Base-by-base conservation (phyloP, 805 yeast genomes). In the Metschnikowia cerradonensis region DNA sequence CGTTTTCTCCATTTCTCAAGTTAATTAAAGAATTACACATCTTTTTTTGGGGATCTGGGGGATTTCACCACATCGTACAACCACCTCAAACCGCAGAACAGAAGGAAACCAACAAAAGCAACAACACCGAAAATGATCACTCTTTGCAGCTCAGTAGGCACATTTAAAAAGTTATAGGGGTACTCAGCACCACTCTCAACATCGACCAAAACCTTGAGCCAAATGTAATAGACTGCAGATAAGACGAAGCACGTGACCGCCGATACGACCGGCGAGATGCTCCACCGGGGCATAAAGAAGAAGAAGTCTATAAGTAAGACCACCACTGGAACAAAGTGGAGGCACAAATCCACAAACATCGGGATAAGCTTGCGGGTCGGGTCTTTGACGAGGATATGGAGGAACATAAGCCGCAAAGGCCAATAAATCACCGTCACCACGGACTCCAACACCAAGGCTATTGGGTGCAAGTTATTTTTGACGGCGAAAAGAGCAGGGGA, bases 91-190 rank as follows among this genome's bases (percentile, higher is more conserved):
- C 66, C 46, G 51, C 70, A 54, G 52, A 67, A 69, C 55, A 65
- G 70, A 1, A 57, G 51, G 47, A 67, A 72, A 8, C 68, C 72
- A 31, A 61, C 57, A 6, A 60, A 45, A 4, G 70, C 74, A 19
- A 84, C 80, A 6, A 67, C 56, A 0, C 62, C 67, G 61, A 85
- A 85, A 19, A 84, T 78, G 6, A 73, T 53, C 1, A 72, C 62
- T 51, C 86, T 72, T 19, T 64, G 64, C 8, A 67, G 66, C 32
- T 70, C 76, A 5, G 67, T 70, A 3, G 67, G 72, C 13, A 79
- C 84, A 60, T 84, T 79, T 59, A 86, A 68, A 60, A 86, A 86
- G 7, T 84, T 86, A 60, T 86, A 86, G 0, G 92, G 92, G 57
- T 80, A 85, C 15, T 65, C 69, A 2, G 77, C 83, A 6, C 79